Base-by-base conservation (phyloP, 2,329 filamentous ascomycete genomes). In the Lasiodiplodia gonubiensis region DNA sequence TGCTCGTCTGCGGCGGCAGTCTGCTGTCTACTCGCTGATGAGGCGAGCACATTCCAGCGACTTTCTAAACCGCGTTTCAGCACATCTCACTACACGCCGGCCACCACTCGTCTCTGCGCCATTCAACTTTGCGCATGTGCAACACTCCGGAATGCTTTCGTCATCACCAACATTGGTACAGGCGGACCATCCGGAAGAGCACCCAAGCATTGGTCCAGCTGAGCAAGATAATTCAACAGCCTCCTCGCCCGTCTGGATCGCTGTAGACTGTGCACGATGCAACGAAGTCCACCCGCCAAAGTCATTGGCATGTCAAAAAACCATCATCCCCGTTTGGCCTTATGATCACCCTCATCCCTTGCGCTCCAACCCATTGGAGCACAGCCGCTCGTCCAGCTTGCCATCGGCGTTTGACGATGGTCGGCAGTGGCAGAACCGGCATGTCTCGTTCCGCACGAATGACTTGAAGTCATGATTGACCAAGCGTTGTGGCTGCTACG, bases 301-400 rank as follows among this genome's bases (percentile, higher is more conserved):
- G 18, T 63, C 59, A 5, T n/a, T 63, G 12, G 27, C 27, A 8
- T 63, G 59, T 12, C n/a, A 35, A 51, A 51, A 30, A 33, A 51
- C 46, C n/a, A 25, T 27, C 11, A 39, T 63, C 10, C 46, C 46
- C 6, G 25, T 30, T 4, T 67, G 64, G 64, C 64, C 64, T 16
- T 67, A 51, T 16, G 53, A 67, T 21, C 64, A 67, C 16, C 64
- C 64, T 4, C 64, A 67, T 42, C 64, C 64, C 7, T 21, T 67
- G 30, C 64, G 64, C 18, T 67, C 64, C 14, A 67, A 67, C 42
- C 64, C 64, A n/a, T 53, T 11, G 30, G 53, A 39, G 14, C 46
- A 48, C 30, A 57, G 48, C 39, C 64, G 64, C 5, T 37, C 64
- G 16, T 12, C 27, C 21, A n/a, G 52, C 39, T n/a, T 12, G 21